Evolutionary conservation across 2,329 filamentous ascomycete genomes (phyloP), one percentile per base, ranked within the genome.

Genomic region (Pseudogymnoascus sp.): DNA sequence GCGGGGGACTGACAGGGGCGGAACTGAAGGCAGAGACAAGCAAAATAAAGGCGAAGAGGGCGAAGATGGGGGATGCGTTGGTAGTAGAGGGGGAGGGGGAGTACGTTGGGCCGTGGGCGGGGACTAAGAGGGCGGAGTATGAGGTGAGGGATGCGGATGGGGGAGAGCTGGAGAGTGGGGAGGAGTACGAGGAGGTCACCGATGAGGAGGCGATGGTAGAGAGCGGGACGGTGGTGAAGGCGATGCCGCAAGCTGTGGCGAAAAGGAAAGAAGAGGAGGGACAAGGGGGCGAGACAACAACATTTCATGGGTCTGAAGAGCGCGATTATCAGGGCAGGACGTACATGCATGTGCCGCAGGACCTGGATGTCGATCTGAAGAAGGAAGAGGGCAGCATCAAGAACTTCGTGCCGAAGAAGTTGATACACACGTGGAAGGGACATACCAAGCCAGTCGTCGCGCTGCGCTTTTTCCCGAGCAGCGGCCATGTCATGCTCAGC

Each of bases 291-390:
- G 94, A 99, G 78, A 94, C 88, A 60, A 92, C 88, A 44, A 87
- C 86, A 48, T 99, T 97, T 76, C 89, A 96, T 71, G 94, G 92
- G 65, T 82, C 83, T 41, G 81, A 90, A 71, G 80, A 94, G 76
- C 88, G 87, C 79, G 94, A 99, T 74, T 99, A 99, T 78, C 90
- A 95, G 74, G 94, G 94, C 58, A 83, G 94, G 67, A 96, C 93
- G 35, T 99, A 96, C 74, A 97, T 99, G 93, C 94, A 99, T 76
- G 82, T 97, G 51, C 94, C 94, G 3, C 92, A 91, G 74, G 92
- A 96, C 73, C 78, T 96, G 76, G 90, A 91, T 71, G 80, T 96
- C 73, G 90, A 96, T 72, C 80, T 99, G 69, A 84, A 82, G 66
- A 95, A 94, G 76, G 91, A 95, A 64, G 74, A 81, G 48, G 90